Percentiles rank a stretch among this genome's conserved stretches.
Evolutionary conservation across 129 eudicot genomes (phyloP).

Genomic region (Erigeron canadensis): DNA sequence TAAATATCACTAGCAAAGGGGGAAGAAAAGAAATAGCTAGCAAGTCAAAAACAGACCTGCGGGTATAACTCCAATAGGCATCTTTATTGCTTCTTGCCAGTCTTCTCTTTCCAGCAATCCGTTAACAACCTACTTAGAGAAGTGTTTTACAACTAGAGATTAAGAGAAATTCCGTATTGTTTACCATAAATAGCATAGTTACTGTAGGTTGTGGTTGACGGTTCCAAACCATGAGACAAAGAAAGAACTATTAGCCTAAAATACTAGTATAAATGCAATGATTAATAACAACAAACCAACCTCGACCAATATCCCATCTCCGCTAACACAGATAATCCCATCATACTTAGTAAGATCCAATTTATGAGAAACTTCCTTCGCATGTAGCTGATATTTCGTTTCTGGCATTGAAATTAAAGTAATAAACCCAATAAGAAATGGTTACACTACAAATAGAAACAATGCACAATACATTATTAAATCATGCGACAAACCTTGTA

Average conservation of each 20-base stretch:
- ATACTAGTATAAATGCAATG: background rate
- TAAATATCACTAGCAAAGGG: background rate
- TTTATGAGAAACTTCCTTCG: constrained; percentile 66
- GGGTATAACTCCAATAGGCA: constrained; percentile 90
- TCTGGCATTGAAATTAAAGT: constrained; percentile 53
- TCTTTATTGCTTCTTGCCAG: constrained; percentile 71
- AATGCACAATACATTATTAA: constrained; percentile 2
- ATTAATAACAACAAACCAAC: constrained; percentile 37
- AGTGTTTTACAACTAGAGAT: constrained; percentile 20
- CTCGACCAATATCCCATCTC: constrained; percentile 94
- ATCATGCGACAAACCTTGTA: constrained; percentile 7
- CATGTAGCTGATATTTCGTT: constrained; percentile 80
- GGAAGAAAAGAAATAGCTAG: background rate
- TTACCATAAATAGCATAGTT: background rate
- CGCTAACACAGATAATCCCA: constrained; percentile 93
- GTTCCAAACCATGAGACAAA: constrained; percentile 14
- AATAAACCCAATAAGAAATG: constrained; percentile 24
- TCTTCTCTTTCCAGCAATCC: constrained; percentile 86
- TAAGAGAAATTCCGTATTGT: background rate
- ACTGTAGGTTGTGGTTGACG: background rate
- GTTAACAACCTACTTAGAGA: constrained; percentile 76
- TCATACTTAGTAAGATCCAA: constrained; percentile 79
- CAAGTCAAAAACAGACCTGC: constrained; percentile 49
- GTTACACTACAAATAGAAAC: background rate
- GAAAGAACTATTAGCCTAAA: constrained; percentile 2